These are phyloP conservation scores for Leccinellum rugosiceps DNA, from an alignment of 768 basidiomycete species.

Conservation along the genomic window DNA sequence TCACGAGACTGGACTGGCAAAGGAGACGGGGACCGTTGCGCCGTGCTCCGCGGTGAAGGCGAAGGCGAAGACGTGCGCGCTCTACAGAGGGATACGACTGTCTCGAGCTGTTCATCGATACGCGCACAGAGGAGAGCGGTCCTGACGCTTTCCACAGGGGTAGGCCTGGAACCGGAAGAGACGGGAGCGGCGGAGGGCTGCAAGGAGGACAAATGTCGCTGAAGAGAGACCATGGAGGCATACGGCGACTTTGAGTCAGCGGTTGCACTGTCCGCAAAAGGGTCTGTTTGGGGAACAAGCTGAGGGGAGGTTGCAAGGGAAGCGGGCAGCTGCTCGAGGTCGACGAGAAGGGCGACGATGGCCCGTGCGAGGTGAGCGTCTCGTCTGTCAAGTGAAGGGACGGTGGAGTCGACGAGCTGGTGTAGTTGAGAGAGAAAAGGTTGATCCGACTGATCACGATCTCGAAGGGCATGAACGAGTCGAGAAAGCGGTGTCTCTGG, in stretches of 20 bases:
- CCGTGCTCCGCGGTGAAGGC: slow-evolving; percentile 5
- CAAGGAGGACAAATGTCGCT: slow-evolving; percentile 64
- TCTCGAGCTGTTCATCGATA: slow-evolving; percentile 73
- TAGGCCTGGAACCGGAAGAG: slow-evolving; percentile 7
- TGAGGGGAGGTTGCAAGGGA: slow-evolving; percentile 15
- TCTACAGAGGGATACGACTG: slow-evolving; percentile 62
- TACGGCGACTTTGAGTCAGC: slow-evolving; percentile 14
- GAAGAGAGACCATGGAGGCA: slow-evolving; percentile 58
- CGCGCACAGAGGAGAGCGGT: slow-evolving; percentile 68
- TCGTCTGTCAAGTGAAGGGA: slow-evolving; percentile 38
- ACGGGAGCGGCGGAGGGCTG: slow-evolving; percentile 37
- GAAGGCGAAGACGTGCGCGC: slow-evolving; percentile 40
- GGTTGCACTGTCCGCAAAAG: slow-evolving; percentile 4
- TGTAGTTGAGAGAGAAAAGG: slow-evolving; percentile 57
- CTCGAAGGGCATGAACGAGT: no score
- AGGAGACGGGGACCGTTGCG: slow-evolving; percentile 18
- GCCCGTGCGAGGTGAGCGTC: slow-evolving; percentile 66
- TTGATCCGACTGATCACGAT: slow-evolving; percentile 24
- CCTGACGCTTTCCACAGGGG: slow-evolving; percentile 54
- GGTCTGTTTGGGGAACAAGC: slow-evolving; percentile 7
- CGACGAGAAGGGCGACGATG: slow-evolving; percentile 64
- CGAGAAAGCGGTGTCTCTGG: no score
- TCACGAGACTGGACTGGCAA: slow-evolving; percentile 33
- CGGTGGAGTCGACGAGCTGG: slow-evolving; percentile 48
- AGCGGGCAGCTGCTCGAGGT: slow-evolving; percentile 61